Evolutionary conservation across 2,329 filamentous ascomycete genomes (phyloP).

Genomic region (Dactylellina sp.): DNA sequence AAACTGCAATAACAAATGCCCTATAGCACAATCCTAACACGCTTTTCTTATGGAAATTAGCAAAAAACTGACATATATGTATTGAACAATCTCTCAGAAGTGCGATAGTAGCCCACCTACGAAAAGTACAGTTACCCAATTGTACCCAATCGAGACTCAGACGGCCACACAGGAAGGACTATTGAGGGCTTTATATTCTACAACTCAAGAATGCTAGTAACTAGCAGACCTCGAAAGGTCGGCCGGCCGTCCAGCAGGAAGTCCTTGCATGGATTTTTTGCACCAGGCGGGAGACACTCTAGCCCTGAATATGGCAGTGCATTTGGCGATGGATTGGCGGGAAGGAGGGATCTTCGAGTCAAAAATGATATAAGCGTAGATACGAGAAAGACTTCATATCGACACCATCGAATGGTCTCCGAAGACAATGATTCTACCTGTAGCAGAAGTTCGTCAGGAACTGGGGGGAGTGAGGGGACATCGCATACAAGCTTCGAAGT

Average conservation of each 20-base stretch:
- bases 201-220: slow-evolving; percentile 34
- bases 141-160: not conserved
- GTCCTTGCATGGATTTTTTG: slow-evolving; percentile 29
- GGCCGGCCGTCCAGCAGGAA: slow-evolving; percentile 36
- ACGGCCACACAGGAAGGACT: not conserved
- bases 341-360: slow-evolving; percentile 28
- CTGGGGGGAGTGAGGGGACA: slow-evolving; percentile 39
- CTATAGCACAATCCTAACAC: slow-evolving; percentile 5
- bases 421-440: slow-evolving; percentile 34
- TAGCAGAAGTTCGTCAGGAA: slow-evolving; percentile 46
- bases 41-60: not conserved
- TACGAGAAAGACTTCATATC: slow-evolving; percentile 16
- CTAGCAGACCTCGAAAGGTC: slow-evolving; percentile 28
- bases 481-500: slow-evolving; percentile 49
- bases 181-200: slow-evolving; percentile 20
- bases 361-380: slow-evolving; percentile 42
- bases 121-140: not conserved
- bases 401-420: slow-evolving; percentile 12
- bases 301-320: slow-evolving; percentile 27
- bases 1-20: slow-evolving; percentile 15
- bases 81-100: not conserved
- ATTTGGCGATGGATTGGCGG: slow-evolving; percentile 29
- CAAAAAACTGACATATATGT: slow-evolving; percentile 28
- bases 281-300: slow-evolving; percentile 29
- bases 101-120: not conserved